Evolutionary conservation across 1,139 yeast species (phyloP).

Genomic region (Yamadazyma blattariae): DNA sequence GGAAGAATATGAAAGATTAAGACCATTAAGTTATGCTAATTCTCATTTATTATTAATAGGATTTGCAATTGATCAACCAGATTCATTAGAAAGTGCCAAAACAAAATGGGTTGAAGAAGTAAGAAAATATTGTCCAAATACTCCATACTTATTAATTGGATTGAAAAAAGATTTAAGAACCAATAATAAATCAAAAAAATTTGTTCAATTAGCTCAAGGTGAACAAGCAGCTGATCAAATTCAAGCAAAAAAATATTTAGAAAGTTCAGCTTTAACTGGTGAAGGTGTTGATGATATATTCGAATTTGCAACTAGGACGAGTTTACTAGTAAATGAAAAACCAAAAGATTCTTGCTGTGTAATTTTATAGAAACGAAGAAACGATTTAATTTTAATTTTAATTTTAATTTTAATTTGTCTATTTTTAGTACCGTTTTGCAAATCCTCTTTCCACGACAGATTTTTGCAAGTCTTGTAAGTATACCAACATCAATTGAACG

Average conservation of each 20-base stretch:
- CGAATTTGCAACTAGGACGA: conserved; percentile 71
- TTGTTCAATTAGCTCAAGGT: conserved; percentile 55
- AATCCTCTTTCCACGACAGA: too few species aligned
- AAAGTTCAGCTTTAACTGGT: conserved; percentile 75
- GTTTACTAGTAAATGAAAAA: conserved; percentile 42
- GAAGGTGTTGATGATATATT: conserved; percentile 82
- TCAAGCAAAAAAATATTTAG: conserved; percentile 68
- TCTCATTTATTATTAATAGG: conserved; percentile 73
- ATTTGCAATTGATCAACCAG: conserved; percentile 68
- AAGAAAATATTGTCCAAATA: conserved; percentile 60
- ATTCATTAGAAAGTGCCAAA: conserved; percentile 65
- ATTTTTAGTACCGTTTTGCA: too few species aligned
- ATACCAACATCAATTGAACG: too few species aligned
- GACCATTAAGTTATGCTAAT: conserved; percentile 82
- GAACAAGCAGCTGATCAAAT: conserved; percentile 60
- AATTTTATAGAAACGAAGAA: conserved; percentile 19
- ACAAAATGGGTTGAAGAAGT: conserved; percentile 76
- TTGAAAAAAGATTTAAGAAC: conserved; percentile 64
- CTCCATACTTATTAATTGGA: conserved; percentile 66
- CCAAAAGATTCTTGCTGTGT: conserved; percentile 32
- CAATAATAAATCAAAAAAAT: conserved; percentile 30
- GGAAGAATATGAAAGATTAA: conserved; percentile 77
- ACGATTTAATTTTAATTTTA: too few species aligned
- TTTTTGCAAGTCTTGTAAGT: too few species aligned
- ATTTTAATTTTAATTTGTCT: too few species aligned